Conservation (phyloP, 164 flowering plant genomes). For the Aristolochia californica region DNA sequence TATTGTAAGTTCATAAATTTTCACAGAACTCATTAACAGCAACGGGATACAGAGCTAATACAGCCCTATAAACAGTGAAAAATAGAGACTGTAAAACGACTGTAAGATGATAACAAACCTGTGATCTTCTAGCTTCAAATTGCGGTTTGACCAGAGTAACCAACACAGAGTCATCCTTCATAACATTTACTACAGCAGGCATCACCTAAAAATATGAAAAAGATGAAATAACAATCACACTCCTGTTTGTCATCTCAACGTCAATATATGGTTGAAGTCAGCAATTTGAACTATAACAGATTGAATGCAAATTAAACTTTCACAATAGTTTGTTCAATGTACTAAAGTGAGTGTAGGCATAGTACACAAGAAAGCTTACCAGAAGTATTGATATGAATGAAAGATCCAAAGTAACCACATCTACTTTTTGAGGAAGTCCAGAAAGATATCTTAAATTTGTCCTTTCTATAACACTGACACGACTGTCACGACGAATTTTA, state of each 20-base stretch:
- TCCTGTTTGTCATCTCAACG: too few relatives aligned
- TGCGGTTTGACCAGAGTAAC: conserved; percentile 93
- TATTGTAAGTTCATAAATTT: too few relatives aligned
- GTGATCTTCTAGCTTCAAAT: conserved; percentile 90
- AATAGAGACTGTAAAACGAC: not conserved
- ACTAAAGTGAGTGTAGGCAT: too few relatives aligned
- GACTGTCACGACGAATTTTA: conserved; percentile 75
- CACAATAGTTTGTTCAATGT: not conserved
- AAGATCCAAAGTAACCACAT: conserved; percentile 92
- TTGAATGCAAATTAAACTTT: too few relatives aligned
- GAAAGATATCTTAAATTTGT: conserved; percentile 89
- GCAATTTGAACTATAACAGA: too few relatives aligned
- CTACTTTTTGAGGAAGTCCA: conserved; percentile 86
- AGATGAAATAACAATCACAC: not conserved
- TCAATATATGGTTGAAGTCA: too few relatives aligned
- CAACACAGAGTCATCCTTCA: conserved; percentile 70
- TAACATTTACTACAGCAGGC: conserved; percentile 82
- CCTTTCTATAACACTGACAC: conserved; percentile 75
- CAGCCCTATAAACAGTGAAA: not conserved
- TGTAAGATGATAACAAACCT: conserved; percentile 33
- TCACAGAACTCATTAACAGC: too few relatives aligned
- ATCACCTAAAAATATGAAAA: conserved; percentile 49
- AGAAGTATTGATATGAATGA: conserved; percentile 90
- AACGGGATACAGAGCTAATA: too few relatives aligned
- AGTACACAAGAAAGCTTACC: conserved; percentile 34